A percentile compares a stretch with the other conserved stretches of the same genome.
phyloP scores from a whole-genome alignment of 116 monocot genomes.

The Dioscorea cayenensis region DNA sequence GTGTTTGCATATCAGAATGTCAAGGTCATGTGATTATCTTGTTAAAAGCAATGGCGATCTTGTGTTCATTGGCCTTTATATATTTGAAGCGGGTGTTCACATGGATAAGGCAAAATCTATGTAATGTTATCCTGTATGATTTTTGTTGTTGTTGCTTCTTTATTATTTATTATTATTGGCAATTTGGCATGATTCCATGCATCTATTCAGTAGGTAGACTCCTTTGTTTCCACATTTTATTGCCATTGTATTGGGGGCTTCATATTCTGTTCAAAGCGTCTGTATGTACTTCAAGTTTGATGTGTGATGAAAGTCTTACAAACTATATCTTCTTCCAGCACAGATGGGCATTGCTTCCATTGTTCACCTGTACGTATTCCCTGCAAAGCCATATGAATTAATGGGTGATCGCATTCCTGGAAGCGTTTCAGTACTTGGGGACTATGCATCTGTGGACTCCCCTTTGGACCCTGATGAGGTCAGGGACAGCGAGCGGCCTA shows the following conservation, averaged over 20 bases:
- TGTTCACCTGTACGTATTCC: constrained; percentile 88
- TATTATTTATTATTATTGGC: too few species aligned
- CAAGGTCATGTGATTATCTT: too few species aligned
- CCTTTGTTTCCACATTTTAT: too few species aligned
- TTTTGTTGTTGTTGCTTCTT: too few species aligned
- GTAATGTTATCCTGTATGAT: too few species aligned
- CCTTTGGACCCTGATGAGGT: constrained; percentile 93
- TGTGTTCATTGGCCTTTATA: too few species aligned
- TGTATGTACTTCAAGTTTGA: background rate
- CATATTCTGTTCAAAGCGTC: background rate
- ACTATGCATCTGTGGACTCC: constrained; percentile 80
- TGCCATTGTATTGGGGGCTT: background rate
- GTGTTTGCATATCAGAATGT: too few species aligned
- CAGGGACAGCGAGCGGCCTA: constrained; percentile 82
- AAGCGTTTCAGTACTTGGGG: constrained; percentile 82
- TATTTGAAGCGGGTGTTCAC: too few species aligned
- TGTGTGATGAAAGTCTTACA: background rate
- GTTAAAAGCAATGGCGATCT: too few species aligned
- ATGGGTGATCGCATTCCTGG: constrained; percentile 72
- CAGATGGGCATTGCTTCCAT: constrained; percentile 96
- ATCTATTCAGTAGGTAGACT: too few species aligned
- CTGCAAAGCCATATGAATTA: constrained; percentile 74
- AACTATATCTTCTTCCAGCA: constrained; percentile 40
- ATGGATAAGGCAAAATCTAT: too few species aligned
- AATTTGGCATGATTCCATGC: too few species aligned